Conservation (phyloP, 106 monocot genomes). For the Dendrobium nobile region DNA sequence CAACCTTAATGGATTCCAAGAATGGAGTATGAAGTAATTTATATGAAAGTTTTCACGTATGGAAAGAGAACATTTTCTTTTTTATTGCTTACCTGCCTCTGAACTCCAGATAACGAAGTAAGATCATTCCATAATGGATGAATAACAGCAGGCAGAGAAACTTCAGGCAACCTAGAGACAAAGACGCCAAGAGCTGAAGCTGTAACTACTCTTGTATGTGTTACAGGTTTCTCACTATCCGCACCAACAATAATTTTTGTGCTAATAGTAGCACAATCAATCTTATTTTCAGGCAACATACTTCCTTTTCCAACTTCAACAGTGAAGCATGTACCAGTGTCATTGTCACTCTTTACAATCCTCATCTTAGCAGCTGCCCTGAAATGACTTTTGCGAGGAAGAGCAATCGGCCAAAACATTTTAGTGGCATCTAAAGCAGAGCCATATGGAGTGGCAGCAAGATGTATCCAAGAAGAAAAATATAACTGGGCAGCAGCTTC, state of each 20-base stretch:
- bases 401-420: slow-evolving; percentile 85
- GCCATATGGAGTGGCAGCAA: slow-evolving; percentile 82
- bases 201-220: slow-evolving; percentile 62
- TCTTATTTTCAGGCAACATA: slow-evolving; percentile 31
- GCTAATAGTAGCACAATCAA: slow-evolving; percentile 31
- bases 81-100: slow-evolving; percentile 58
- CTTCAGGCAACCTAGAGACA: slow-evolving; percentile 57
- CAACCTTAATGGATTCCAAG: slow-evolving; percentile 3
- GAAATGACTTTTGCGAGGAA: slow-evolving; percentile 79
- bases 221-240: slow-evolving; percentile 82
- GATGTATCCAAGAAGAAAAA: slow-evolving; percentile 75
- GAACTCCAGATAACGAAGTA: slow-evolving; percentile 69
- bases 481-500: slow-evolving; percentile 60
- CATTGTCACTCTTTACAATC: slow-evolving; percentile 60
- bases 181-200: slow-evolving; percentile 77
- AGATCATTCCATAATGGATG: slow-evolving; percentile 58
- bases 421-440: slow-evolving; percentile 66
- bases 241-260: slow-evolving; percentile 68
- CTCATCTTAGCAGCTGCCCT: slow-evolving; percentile 95
- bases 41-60: not conserved
- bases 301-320: slow-evolving; percentile 36
- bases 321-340: slow-evolving; percentile 19
- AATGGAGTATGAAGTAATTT: not conserved
- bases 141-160: slow-evolving; percentile 52
- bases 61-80: not conserved